Conservation (phyloP, 495 filamentous ascomycete species). For the Aspergillus bertholletiae region DNA sequence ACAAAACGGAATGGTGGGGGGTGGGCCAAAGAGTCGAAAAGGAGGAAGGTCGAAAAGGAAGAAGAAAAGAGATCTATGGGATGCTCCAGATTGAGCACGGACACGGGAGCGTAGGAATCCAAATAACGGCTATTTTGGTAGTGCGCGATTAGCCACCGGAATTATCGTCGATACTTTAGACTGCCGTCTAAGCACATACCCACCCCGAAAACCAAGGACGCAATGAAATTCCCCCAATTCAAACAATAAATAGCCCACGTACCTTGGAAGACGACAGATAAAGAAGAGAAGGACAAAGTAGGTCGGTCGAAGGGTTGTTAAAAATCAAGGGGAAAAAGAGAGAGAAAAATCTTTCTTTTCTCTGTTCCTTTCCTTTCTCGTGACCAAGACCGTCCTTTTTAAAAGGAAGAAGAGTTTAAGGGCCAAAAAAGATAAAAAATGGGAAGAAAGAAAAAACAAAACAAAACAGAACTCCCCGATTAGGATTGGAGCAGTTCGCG, state of each 20-base stretch:
- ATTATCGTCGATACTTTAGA: slow-evolving; percentile 18
- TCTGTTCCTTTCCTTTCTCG: too few relatives aligned
- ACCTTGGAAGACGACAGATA: slow-evolving; percentile 3
- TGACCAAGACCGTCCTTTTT: not conserved
- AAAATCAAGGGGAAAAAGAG: slow-evolving; percentile 5
- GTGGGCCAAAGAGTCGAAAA: slow-evolving; percentile 7
- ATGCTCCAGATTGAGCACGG: slow-evolving; percentile 22
- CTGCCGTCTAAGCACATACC: slow-evolving; percentile 16
- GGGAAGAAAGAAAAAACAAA: not conserved
- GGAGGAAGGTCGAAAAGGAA: slow-evolving; percentile 7
- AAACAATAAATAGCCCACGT: slow-evolving; percentile 9
- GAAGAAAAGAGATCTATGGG: slow-evolving; percentile 17
- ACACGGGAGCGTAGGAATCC: slow-evolving; percentile 21
- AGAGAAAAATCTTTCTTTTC: too few relatives aligned
- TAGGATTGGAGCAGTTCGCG: slow-evolving; percentile 17
- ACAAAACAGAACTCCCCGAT: not conserved
- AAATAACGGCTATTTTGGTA: slow-evolving; percentile 26
- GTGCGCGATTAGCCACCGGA: slow-evolving; percentile 28
- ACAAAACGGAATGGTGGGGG: slow-evolving; percentile 9
- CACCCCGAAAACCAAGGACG: slow-evolving; percentile 9
- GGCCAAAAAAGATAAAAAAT: too few relatives aligned
- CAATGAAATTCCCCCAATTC: slow-evolving; percentile 7
- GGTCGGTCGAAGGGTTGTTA: not conserved
- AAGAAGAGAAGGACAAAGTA: not conserved
- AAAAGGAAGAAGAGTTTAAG: not conserved